phyloP scores from a whole-genome alignment of 2,329 filamentous ascomycete genomes.

The Orbilia blumenaviensis region DNA sequence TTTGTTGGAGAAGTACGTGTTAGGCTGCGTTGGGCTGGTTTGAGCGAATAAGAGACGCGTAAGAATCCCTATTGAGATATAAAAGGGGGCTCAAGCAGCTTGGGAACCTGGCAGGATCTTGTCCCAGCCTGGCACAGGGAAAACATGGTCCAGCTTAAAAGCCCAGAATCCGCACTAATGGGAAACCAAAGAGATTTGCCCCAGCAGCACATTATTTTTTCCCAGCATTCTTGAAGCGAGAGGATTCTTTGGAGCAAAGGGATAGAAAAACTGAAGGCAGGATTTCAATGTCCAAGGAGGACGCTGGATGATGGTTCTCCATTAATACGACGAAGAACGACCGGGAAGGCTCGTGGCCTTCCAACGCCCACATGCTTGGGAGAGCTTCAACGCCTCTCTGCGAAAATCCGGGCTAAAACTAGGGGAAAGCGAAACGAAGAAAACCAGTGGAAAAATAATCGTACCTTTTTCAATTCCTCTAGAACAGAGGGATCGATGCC shows the following conservation, averaged over 20 bases:
- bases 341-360: background rate
- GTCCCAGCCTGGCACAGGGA: background rate
- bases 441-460: constrained; percentile 59
- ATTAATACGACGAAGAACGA: constrained; percentile 20
- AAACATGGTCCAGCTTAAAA: constrained; percentile 19
- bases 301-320: background rate
- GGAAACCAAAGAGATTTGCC: background rate
- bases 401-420: background rate
- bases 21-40: constrained; percentile 6
- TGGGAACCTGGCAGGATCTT: constrained; percentile 24
- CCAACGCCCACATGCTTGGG: background rate
- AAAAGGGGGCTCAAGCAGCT: constrained; percentile 8
- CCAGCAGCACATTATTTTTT: background rate
- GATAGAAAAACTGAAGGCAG: background rate
- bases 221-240: background rate
- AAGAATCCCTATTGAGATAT: constrained; percentile 9
- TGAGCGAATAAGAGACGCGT: constrained; percentile 42
- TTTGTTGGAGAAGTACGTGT: background rate
- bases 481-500: constrained; percentile 88
- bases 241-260: constrained; percentile 18
- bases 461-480: constrained; percentile 86
- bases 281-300: background rate
- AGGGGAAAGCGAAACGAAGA: background rate
- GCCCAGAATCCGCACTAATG: background rate
- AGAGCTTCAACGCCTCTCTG: background rate